phyloP scores from a whole-genome alignment of 139 green algal genomes.

The Diplosphaera chodatii region DNA sequence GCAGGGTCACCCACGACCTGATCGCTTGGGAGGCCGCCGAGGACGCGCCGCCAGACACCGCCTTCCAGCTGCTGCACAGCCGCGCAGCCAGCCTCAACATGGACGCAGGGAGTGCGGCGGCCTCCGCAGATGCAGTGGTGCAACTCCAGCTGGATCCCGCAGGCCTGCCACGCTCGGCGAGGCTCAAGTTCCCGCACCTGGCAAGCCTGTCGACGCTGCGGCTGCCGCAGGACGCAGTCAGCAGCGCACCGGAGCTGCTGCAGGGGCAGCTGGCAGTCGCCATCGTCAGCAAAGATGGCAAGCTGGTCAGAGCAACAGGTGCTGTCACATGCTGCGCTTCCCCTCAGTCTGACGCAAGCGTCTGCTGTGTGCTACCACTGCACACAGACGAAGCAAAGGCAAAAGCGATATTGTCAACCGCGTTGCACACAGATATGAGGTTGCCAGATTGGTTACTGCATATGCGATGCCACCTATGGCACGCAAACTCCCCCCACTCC shows the following conservation, averaged over 20 bases:
- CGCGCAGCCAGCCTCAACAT: not conserved
- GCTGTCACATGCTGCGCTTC: no score
- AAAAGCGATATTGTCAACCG: no score
- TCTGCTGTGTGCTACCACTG: no score
- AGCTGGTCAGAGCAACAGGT: no score
- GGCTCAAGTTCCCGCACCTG: not conserved
- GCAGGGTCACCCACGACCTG: not conserved
- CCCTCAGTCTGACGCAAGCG: no score
- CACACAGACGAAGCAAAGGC: no score
- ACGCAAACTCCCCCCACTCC: no score
- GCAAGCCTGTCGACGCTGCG: slow-evolving; percentile 9
- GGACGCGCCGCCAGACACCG: not conserved
- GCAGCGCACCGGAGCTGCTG: slow-evolving; percentile 25
- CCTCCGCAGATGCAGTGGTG: not conserved
- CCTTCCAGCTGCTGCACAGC: slow-evolving; percentile 1
- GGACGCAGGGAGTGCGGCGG: no score
- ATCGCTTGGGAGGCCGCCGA: not conserved
- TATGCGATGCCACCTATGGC: no score
- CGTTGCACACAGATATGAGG: no score
- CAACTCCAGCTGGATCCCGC: not conserved
- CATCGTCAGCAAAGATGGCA: no score
- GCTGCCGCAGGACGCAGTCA: slow-evolving; percentile 2
- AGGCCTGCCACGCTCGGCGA: not conserved
- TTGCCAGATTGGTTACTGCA: no score
- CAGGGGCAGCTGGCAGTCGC: slow-evolving; percentile 39